phyloP scores from a whole-genome alignment of 2,329 filamentous ascomycete genomes.

The Alternaria longipes region DNA sequence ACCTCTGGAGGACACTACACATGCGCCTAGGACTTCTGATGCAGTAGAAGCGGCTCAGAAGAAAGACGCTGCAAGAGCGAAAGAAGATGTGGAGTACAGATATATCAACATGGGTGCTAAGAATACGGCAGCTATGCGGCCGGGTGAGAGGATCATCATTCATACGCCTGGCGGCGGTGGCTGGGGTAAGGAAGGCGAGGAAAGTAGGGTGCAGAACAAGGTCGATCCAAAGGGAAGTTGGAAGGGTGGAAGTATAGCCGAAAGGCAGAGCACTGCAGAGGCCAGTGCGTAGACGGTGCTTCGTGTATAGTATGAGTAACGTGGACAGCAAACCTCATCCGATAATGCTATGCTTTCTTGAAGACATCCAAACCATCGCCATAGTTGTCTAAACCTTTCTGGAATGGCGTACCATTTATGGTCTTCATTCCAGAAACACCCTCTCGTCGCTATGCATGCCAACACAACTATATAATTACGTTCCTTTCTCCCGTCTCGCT shows the following conservation, averaged over 20 bases:
- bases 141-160: slow-evolving; percentile 80
- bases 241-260: slow-evolving; percentile 68
- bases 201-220: slow-evolving; percentile 59
- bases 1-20: slow-evolving; percentile 6
- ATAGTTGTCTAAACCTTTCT: neutral
- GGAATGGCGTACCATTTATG: no score
- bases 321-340: neutral
- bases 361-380: neutral
- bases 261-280: slow-evolving; percentile 63
- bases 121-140: slow-evolving; percentile 79
- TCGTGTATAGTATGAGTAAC: neutral
- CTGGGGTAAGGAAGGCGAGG: slow-evolving; percentile 71
- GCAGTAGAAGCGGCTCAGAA: slow-evolving; percentile 41
- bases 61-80: slow-evolving; percentile 37
- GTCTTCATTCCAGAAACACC: no score
- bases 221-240: slow-evolving; percentile 69
- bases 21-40: slow-evolving; percentile 62
- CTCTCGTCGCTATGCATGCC: no score
- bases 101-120: slow-evolving; percentile 79
- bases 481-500: no score
- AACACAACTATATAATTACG: no score
- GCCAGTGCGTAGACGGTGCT: slow-evolving; percentile 40
- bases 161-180: slow-evolving; percentile 81
- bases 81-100: slow-evolving; percentile 64
- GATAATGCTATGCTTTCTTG: neutral